Evolutionary conservation across 192 early-diverging fungal species (phyloP).

Genomic region (Dissophora globulifera): DNA sequence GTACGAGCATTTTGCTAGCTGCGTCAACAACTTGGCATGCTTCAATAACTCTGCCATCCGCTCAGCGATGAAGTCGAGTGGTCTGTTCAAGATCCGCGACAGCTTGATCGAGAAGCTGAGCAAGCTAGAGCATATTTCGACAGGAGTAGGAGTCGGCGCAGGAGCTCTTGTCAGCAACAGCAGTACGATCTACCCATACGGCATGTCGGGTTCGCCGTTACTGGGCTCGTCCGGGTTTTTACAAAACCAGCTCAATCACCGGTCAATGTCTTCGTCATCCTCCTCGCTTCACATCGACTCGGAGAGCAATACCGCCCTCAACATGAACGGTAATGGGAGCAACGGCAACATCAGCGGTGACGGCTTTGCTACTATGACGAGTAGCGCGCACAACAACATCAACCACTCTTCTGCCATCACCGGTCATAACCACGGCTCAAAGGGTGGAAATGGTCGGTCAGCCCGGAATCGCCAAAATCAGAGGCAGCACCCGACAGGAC

Average conservation of each 20-base stretch:
- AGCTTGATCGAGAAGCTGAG: constrained; percentile 44
- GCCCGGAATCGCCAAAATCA: constrained; percentile 26
- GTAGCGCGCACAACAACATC: not conserved
- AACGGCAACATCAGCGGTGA: not conserved
- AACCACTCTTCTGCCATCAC: constrained; percentile 2
- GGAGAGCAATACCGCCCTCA: constrained; percentile 3
- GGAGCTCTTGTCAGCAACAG: not conserved
- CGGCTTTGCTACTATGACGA: not conserved
- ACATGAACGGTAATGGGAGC: not conserved
- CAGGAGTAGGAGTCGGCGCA: no score
- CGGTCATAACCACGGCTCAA: not conserved
- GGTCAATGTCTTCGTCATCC: constrained; percentile 15
- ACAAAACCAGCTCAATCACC: not conserved
- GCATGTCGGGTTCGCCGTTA: not conserved
- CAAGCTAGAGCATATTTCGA: no score
- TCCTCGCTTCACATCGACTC: constrained; percentile 16
- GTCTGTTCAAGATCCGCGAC: constrained; percentile 56
- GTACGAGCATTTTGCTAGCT: constrained; percentile 53
- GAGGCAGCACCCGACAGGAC: constrained; percentile 1
- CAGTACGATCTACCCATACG: not conserved
- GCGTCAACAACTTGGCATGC: constrained; percentile 55
- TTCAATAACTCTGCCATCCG: constrained; percentile 54
- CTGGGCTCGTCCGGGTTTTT: not conserved
- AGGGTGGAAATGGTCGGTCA: constrained; percentile 2
- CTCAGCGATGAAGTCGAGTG: constrained; percentile 54